These are phyloP conservation scores for Niebla homalea DNA, from an alignment of 495 filamentous ascomycete genomes.

Conservation along the genomic window DNA sequence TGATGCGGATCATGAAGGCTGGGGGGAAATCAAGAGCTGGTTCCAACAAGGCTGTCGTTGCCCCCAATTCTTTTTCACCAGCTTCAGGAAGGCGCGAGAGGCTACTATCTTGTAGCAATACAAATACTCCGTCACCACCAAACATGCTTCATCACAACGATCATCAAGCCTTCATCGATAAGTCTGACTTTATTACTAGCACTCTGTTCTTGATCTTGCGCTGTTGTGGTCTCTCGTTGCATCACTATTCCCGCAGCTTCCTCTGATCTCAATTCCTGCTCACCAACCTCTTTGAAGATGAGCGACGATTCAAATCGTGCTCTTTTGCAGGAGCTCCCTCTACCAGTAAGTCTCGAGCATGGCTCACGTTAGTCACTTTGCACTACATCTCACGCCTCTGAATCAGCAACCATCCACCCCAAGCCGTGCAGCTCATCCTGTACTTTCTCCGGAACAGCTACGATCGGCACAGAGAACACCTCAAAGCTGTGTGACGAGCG, in stretches of 20 bases:
- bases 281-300: neutral
- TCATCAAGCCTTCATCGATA: too few species aligned
- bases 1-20: too few species aligned
- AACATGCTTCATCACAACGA: too few species aligned
- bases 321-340: neutral
- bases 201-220: too few species aligned
- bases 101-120: too few species aligned
- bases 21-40: too few species aligned
- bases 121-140: too few species aligned
- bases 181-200: too few species aligned
- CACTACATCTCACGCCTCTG: neutral
- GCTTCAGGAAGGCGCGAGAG: too few species aligned
- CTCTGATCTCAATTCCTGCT: neutral
- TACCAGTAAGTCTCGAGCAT: neutral
- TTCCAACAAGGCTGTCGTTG: too few species aligned
- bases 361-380: neutral
- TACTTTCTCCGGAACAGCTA: neutral
- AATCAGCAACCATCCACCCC: neutral
- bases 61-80: too few species aligned
- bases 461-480: conserved; percentile 3
- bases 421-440: conserved; percentile 3
- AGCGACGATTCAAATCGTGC: neutral
- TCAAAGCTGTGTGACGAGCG: conserved; percentile 7
- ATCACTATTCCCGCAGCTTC: neutral
- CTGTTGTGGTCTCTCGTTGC: neutral